Evolutionary conservation across 805 yeast species (phyloP).

Genomic region (Priceomyces melissophilus): DNA sequence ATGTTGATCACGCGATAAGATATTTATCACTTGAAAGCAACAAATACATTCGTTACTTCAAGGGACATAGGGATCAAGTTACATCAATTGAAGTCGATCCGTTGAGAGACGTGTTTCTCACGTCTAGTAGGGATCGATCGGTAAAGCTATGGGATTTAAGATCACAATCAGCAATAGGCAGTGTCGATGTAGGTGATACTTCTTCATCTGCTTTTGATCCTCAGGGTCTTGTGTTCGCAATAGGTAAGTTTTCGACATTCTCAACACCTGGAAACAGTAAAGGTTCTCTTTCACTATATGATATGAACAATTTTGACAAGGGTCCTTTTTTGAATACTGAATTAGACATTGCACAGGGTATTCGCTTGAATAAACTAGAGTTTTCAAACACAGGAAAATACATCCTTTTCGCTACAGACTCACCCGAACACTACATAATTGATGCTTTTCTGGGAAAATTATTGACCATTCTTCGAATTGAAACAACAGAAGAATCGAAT

Average conservation of each 20-base stretch:
- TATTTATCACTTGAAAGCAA: constrained; percentile 75
- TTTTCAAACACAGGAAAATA: constrained; percentile 75
- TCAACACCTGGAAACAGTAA: constrained; percentile 18
- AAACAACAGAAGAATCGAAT: constrained; percentile 1
- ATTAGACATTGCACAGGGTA: constrained; percentile 18
- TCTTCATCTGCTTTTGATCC: constrained; percentile 74
- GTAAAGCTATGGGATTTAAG: constrained; percentile 87
- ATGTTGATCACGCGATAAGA: constrained; percentile 70
- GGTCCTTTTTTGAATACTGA: constrained; percentile 45
- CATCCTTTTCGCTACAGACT: constrained; percentile 55
- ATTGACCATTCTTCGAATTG: constrained; percentile 23
- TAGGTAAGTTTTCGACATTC: constrained; percentile 33
- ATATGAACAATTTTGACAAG: constrained; percentile 52
- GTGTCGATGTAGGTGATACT: constrained; percentile 49
- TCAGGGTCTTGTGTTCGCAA: constrained; percentile 75
- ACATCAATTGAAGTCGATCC: constrained; percentile 72
- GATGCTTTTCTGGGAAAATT: constrained; percentile 68
- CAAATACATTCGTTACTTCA: constrained; percentile 77
- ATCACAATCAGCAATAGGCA: constrained; percentile 62
- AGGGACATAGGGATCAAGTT: constrained; percentile 81
- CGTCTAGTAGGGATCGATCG: constrained; percentile 72
- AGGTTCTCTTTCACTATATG: constrained; percentile 52
- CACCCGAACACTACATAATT: constrained; percentile 53
- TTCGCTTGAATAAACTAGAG: constrained; percentile 62
- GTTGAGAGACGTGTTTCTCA: constrained; percentile 56